Evolutionary conservation across 2,329 filamentous ascomycete genomes (phyloP).

Genomic region (Xylariomycetidae sp.): DNA sequence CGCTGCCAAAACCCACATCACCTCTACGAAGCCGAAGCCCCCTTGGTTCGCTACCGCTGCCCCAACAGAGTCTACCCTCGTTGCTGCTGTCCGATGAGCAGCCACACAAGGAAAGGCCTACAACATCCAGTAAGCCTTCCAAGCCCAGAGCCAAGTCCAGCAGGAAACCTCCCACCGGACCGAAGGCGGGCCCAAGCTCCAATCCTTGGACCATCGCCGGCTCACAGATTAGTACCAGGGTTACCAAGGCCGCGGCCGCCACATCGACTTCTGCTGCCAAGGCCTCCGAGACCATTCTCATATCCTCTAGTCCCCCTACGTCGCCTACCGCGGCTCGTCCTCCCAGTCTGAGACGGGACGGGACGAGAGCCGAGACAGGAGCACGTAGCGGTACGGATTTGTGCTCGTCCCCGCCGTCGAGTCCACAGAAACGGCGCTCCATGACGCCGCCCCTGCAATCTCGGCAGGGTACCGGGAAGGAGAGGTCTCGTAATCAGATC

Average conservation of each 20-base stretch:
- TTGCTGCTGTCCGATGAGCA: slow-evolving; percentile 5
- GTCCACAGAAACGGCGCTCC: slow-evolving; percentile 11
- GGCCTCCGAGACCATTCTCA: slow-evolving; percentile 34
- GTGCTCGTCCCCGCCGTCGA: slow-evolving; percentile 6
- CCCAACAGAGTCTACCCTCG: slow-evolving; percentile 11
- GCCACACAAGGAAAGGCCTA: slow-evolving; percentile 10
- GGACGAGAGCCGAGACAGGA: no score
- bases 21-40: background rate
- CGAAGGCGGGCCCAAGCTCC: slow-evolving; percentile 18
- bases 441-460: slow-evolving; percentile 14
- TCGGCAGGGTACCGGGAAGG: no score
- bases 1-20: background rate
- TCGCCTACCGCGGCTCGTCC: slow-evolving; percentile 25
- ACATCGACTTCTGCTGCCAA: slow-evolving; percentile 14
- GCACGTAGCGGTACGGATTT: no score
- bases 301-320: slow-evolving; percentile 40
- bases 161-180: slow-evolving; percentile 15
- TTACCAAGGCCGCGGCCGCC: slow-evolving; percentile 13
- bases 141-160: slow-evolving; percentile 19
- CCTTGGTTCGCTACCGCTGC: slow-evolving; percentile 1
- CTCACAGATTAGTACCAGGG: slow-evolving; percentile 41
- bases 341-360: slow-evolving; percentile 14
- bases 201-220: slow-evolving; percentile 36
- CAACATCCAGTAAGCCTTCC: slow-evolving; percentile 26
- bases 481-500: no score